phyloP scores from a whole-genome alignment of 2,329 filamentous ascomycete species.

The Teratosphaeria nubilosa region DNA sequence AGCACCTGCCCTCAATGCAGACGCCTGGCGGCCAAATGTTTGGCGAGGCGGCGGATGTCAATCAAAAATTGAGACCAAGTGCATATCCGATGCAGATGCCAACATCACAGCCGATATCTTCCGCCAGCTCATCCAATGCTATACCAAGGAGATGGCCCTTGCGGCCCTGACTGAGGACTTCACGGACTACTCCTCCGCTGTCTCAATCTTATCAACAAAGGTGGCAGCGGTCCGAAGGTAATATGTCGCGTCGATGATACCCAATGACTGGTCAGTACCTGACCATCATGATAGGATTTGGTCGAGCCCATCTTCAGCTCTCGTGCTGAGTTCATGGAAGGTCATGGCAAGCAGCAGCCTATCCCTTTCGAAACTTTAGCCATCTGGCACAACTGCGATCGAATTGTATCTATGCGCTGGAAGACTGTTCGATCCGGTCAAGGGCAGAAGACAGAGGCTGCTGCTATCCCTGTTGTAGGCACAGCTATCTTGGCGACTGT shows the following conservation, averaged over 20 bases:
- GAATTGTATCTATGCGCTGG: constrained; percentile 18
- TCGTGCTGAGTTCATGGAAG: constrained; percentile 13
- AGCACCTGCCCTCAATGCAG: not conserved
- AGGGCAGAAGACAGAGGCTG: constrained; percentile 16
- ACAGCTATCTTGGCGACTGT: constrained; percentile 14
- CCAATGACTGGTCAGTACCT: not conserved
- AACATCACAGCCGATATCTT: constrained; percentile 12
- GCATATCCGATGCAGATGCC: constrained; percentile 6
- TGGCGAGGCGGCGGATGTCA: not conserved
- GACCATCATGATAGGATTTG: constrained; percentile 1
- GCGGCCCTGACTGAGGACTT: constrained; percentile 14
- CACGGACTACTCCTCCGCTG: constrained; percentile 18
- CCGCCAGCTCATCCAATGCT: constrained; percentile 15
- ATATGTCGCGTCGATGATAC: not conserved
- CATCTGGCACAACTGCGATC: constrained; percentile 17
- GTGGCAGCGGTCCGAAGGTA: constrained; percentile 9
- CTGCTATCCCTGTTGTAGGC: constrained; percentile 14
- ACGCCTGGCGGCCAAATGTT: not conserved
- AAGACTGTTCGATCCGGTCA: constrained; percentile 14
- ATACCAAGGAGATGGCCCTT: constrained; percentile 13
- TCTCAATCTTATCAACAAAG: constrained; percentile 18
- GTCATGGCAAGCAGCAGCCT: constrained; percentile 14
- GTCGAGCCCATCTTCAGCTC: constrained; percentile 12
- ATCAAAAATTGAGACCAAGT: not conserved
- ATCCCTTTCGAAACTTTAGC: constrained; percentile 18